These are phyloP conservation scores for Mycena olivaceomarginata DNA, from an alignment of 768 basidiomycete genomes.

Conservation along the genomic window DNA sequence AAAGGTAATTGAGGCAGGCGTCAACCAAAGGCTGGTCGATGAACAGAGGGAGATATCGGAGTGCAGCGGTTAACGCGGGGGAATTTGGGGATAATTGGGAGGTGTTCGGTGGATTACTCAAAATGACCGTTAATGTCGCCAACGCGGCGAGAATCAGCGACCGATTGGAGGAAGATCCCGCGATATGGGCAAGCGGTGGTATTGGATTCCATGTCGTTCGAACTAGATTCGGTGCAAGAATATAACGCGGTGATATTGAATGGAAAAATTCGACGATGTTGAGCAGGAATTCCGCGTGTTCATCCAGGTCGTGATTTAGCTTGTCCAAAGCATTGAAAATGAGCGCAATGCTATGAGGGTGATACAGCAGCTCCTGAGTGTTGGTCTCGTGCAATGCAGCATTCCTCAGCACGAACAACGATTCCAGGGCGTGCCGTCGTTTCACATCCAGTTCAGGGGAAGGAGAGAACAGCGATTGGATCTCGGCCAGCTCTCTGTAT, in stretches of 20 bases:
- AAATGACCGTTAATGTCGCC: constrained; percentile 74
- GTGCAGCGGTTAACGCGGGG: constrained; percentile 75
- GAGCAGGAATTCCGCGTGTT: constrained; percentile 83
- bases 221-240: constrained; percentile 56
- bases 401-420: constrained; percentile 92
- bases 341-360: constrained; percentile 79
- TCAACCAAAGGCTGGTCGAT: constrained; percentile 82
- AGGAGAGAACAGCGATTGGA: constrained; percentile 72
- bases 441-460: constrained; percentile 70
- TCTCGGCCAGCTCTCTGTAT: constrained; percentile 65
- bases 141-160: constrained; percentile 84
- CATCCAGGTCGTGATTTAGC: constrained; percentile 77
- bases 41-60: constrained; percentile 85
- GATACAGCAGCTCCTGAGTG: constrained; percentile 73
- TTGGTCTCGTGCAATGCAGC: constrained; percentile 83
- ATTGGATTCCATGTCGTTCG: constrained; percentile 68
- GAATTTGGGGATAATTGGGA: constrained; percentile 73
- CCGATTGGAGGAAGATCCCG: constrained; percentile 78
- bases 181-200: constrained; percentile 72
- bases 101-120: constrained; percentile 77
- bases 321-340: constrained; percentile 79
- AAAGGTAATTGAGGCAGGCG: constrained; percentile 84
- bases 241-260: constrained; percentile 69
- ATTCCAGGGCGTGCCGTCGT: constrained; percentile 88
- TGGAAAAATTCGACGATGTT: constrained; percentile 85